Evolutionary conservation across 768 basidiomycete species (phyloP), one percentile per base, ranked within the genome.

Genomic region (Auriculariales sp.): DNA sequence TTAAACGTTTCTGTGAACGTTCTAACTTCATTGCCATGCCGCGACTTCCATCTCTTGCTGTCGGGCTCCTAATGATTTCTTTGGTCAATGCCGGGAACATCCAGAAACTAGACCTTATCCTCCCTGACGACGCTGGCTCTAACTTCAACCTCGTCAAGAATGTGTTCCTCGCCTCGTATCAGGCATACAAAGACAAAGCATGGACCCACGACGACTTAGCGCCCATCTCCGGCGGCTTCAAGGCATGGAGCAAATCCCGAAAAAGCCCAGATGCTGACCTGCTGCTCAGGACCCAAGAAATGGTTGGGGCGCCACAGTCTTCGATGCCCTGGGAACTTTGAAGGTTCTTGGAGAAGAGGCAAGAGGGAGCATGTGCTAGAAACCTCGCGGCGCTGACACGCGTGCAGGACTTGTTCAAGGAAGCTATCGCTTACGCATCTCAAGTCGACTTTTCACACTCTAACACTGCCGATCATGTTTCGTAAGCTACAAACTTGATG

Each of bases 271-370:
- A 61, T 68, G 50, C 68, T 59, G 61, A n/a, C n/a, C 19, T 12
- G 39, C 22, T 25, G 39, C 39, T 10, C 55, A 33, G 2, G 69
- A 72, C 49, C 58, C 50, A 27, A 59, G 60, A 25, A 60, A 68
- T 53, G 65, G 63, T 29, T 71, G 66, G 81, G 81, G 81, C 34
- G 80, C 81, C 30, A 68, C 74, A 12, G 76, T 83, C 42, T 71
- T 75, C 15, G 82, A 85, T 57, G 74, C 73, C 0, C 59, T 85
- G 66, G 59, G 59, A 35, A 82, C 82, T 1, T 70, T 83, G 75
- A 78, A 22, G 9, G 27, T 44, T 5, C 22, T 44, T 19, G 39
- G 39, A 11, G 39, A 44, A 19, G 27, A 12, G 39, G 75, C 75
- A 55, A 54, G 65, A 56, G n/a, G n/a, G n/a, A n/a, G 28, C 34